These are phyloP conservation scores for Excoecaria agallocha DNA, from an alignment of 345 rosid genomes.

Conservation along the genomic window DNA sequence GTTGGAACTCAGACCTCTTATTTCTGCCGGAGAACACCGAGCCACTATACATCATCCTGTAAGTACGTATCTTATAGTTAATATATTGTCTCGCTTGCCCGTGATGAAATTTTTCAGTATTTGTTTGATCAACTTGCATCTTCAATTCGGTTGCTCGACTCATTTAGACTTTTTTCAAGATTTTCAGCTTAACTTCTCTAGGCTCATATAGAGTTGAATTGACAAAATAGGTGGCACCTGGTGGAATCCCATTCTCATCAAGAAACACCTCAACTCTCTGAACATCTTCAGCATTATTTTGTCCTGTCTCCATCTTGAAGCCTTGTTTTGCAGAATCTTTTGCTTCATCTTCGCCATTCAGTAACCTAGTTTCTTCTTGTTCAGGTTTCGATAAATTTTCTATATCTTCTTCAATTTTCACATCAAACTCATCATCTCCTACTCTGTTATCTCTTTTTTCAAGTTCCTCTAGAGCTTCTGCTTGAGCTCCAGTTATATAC, in stretches of 20 bases:
- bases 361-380: neutral
- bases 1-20: neutral
- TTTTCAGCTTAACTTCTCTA: neutral
- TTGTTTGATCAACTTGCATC: neutral
- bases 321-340: neutral
- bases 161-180: neutral
- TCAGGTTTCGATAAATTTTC: neutral
- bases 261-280: neutral
- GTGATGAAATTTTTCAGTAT: neutral
- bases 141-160: neutral
- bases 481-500: neutral
- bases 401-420: neutral
- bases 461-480: neutral
- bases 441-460: neutral
- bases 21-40: neutral
- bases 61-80: neutral
- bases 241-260: conserved; percentile 16
- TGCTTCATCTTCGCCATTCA: neutral
- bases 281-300: neutral
- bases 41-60: neutral
- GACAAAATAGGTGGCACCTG: neutral
- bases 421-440: conserved; percentile 6
- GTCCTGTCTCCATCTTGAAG: neutral
- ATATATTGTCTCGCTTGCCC: neutral
- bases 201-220: neutral